Evolutionary conservation across 2,329 filamentous ascomycete species (phyloP).

Genomic region (Metarhizium guizhouense): DNA sequence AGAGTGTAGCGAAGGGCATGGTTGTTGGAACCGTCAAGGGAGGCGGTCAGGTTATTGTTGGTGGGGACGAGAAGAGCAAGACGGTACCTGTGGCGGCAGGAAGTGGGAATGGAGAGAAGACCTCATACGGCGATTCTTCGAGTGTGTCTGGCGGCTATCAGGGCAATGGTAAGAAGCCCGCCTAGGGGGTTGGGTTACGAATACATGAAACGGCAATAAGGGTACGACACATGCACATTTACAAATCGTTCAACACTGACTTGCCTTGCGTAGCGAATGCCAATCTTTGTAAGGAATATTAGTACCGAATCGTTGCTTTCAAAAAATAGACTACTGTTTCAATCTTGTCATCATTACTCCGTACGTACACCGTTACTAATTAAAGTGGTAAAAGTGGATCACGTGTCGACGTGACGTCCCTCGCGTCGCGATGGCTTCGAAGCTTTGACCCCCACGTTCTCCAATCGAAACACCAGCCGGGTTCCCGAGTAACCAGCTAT

Average conservation of each 20-base stretch:
- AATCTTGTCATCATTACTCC: background rate
- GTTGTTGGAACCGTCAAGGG: slow-evolving; percentile 71
- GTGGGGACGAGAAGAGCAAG: slow-evolving; percentile 43
- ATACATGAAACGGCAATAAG: background rate
- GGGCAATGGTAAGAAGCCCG: slow-evolving; percentile 23
- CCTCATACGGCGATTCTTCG: slow-evolving; percentile 17
- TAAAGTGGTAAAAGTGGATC: background rate
- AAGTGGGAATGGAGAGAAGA: slow-evolving; percentile 14
- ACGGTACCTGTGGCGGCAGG: slow-evolving; percentile 15
- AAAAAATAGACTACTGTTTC: background rate
- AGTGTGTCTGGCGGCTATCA: slow-evolving; percentile 19
- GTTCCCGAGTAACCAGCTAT: background rate
- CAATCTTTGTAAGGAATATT: background rate
- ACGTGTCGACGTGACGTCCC: slow-evolving; percentile 1
- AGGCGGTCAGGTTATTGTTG: slow-evolving; percentile 65
- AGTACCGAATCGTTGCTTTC: background rate
- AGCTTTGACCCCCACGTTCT: background rate
- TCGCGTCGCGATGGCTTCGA: background rate
- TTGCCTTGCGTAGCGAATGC: background rate
- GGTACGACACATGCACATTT: background rate
- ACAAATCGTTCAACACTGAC: background rate
- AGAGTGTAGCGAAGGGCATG: slow-evolving; percentile 96
- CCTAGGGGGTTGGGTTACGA: background rate
- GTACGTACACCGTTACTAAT: background rate
- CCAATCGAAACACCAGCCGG: background rate